Evolutionary conservation across 352 stramenopile species (phyloP), one percentile per base, ranked within the genome.

Genomic region (Phytopythium kandeliae): DNA sequence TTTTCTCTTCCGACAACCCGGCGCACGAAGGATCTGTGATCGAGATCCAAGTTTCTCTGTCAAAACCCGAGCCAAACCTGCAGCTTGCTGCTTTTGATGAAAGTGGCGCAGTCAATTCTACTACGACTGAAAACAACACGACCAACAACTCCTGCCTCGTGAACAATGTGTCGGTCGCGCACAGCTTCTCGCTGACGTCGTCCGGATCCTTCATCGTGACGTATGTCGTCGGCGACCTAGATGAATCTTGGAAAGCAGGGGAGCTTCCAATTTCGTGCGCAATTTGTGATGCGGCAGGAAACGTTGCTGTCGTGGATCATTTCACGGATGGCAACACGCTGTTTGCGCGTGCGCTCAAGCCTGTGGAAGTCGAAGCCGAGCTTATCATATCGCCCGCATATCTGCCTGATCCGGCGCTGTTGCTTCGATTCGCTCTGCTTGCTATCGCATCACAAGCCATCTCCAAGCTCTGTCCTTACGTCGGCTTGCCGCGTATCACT

Each of bases 321-420:
- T 87, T 85, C 43, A 87, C 76, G 15, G 76, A 87, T 48, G 61
- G 60, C 49, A 87, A 87, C 57, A 85, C 69, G 36, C 68, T 87
- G 0, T 75, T 82, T 50, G 73, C 71, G 12, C 75, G 72, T 11
- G 75, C 83, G 30, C 60, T 86, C 49, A 85, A 86, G 55, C 75
- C 75, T 2, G 65, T 78, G 11, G 69, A 84, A 51, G 58, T 86
- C 13, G 72, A 78, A 15, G 55, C 72, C 2, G 60, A 74, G 50
- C 58, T 65, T 34, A 55, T 82, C 41, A 69, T 81, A 8, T 76
- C 71, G 22, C 73, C 57, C 30, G 66, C 77, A 34, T 85, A 84
- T 51, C 58, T 85, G 13, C 76, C 76, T 0, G 76, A 85, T 48
- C 58, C 63, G 17, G 44, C 77, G 43, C 58, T 82, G 4, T 56